Base-by-base conservation (phyloP, 2,329 filamentous ascomycete species). In the Daldinia sp. region DNA sequence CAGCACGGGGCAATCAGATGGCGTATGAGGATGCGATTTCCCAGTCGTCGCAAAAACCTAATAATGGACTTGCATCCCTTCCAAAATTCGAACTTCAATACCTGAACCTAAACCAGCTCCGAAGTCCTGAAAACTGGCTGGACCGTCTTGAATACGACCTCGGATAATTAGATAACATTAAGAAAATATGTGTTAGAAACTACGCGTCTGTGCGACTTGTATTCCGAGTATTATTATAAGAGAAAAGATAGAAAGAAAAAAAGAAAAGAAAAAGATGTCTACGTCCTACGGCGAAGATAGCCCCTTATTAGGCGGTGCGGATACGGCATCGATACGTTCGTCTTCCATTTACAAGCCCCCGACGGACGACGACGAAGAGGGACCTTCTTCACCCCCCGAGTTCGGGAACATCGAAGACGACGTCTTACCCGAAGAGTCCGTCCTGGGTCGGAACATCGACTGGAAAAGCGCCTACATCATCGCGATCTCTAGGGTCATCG, bases 401-500 rank as follows among this genome's bases (percentile, higher is more conserved):
- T 73, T 75, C 60, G 74, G 74, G 3, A 72, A 72, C n/a, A 26
- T 90, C 65, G 87, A 90, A 74, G 85, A 89, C 71, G 84, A 87
- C 68, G 85, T 89, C 4, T 75, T 90, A 0, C 88, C 85, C 1
- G 88, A 90, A 72, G 87, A 87, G 0, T 86, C 87, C 0, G 82
- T 83, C 0, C 79, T 85, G 23, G 89, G 88, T 1, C 83, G 89
- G 20, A 89, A 83, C 15, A 84, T 92, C 56, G 86, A 81, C 63
- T 91, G 89, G 88, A 82, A 83, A 28, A 89, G 86, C 72, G 87
- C 88, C 1, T 91, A 89, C 75, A 89, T 92, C 61, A 82, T 92
- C 20, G 88, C 90, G 6, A 89, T 92, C 28, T 91, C 88, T 1
- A 85, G 90, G 12, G 89, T 92, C 5, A 89, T 92, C 33, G 90